Base-by-base conservation (phyloP, 2,329 filamentous ascomycete genomes). In the Graphium sp. region DNA sequence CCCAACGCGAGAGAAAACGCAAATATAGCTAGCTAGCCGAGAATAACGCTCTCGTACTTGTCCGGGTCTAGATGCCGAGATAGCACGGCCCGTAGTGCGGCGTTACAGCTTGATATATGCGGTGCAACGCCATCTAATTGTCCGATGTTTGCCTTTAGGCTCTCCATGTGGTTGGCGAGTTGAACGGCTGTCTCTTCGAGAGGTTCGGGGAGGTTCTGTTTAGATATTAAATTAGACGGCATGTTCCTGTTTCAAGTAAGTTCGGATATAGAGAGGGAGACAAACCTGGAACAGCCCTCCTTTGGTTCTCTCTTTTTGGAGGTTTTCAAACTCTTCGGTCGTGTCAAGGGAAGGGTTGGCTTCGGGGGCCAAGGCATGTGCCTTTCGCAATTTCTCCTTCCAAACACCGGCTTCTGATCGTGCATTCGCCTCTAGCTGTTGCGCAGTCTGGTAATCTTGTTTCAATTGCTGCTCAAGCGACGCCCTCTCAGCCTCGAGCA, bases 401-500 rank as follows among this genome's bases (percentile, higher is more conserved):
- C 66, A 60, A 37, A 58, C 53, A 23, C 53, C 49, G 16, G 56
- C 55, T 44, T 71, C 66, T 3, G 58, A 58, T 34, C 60, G 59
- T 9, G 68, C 68, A 34, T 74, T 71, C 4, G 50, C 47, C 42
- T 73, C 62, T 16, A 78, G 48, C 13, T 48, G 47, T 26, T 52
- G 48, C 34, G 76, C 49, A 14, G 45, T 39, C 29, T 55, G 54
- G 38, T 71, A 66, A 32, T 76, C 71, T 18, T 45, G 28, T 46
- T 36, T 70, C 64, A 25, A 78, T 50, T 36, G 61, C 56, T 18
- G 41, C 48, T 74, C 61, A 31, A 74, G 61, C 38, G 57, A 58
- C 34, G 56, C 58, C 37, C 66, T 62, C 46, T 78, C 74, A 17
- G 57, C 52, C 30, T 52, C 52, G 18, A 82, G 54, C 25, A 81